These are phyloP conservation scores for Phytopythium ostracodes DNA, from an alignment of 352 stramenopile genomes.

Conservation along the genomic window DNA sequence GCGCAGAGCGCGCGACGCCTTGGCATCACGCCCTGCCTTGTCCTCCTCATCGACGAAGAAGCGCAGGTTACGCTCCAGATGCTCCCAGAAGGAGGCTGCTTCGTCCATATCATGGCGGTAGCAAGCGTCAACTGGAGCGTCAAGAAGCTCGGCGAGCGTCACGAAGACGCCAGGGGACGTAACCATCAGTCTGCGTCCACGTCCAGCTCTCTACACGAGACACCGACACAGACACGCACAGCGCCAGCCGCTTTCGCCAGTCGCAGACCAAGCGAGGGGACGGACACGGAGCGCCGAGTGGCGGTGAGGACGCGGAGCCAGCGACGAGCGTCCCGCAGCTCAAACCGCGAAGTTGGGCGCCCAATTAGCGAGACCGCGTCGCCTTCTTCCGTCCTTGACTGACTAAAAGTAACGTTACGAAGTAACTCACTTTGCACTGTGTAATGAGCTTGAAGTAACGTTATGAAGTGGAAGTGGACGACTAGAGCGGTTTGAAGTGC, in stretches of 20 bases:
- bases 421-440: no score
- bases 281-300: neutral
- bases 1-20: neutral
- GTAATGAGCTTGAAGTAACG: neutral
- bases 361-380: neutral
- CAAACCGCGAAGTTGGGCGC: neutral
- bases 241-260: no score
- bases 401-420: constrained; percentile 2
- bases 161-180: neutral
- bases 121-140: neutral
- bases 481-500: no score
- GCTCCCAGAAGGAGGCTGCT: neutral
- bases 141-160: neutral
- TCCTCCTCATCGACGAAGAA: neutral
- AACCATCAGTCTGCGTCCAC: neutral
- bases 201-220: neutral
- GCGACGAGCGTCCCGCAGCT: neutral
- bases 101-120: neutral
- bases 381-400: neutral
- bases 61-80: neutral
- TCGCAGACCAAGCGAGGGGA: no score
- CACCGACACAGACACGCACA: no score
- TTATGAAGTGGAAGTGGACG: neutral
- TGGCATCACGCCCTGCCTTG: neutral
- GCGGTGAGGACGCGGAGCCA: neutral